Evolutionary conservation across 805 yeast species (phyloP), one percentile per base, ranked within the genome.

Genomic region (Wickerhamiella cacticola): DNA sequence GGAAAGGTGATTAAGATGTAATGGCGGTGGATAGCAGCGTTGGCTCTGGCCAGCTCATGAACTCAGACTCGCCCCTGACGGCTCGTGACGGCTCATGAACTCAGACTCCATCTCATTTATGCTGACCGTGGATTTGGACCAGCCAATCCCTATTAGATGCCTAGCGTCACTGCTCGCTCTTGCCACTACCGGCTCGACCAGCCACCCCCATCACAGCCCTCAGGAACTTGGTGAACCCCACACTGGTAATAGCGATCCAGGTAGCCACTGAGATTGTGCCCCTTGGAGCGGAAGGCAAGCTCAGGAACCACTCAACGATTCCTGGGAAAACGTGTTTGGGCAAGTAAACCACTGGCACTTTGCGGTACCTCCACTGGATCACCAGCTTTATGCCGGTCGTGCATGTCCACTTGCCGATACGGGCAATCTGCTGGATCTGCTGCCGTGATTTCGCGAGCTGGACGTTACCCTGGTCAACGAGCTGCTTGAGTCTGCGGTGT

Each of bases 191-290:
- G n/a, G n/a, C n/a, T n/a, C n/a, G n/a, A n/a, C n/a, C n/a, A n/a
- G n/a, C n/a, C n/a, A n/a, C n/a, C n/a, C n/a, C n/a, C n/a, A n/a
- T n/a, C n/a, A n/a, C n/a, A n/a, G n/a, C n/a, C n/a, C n/a, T n/a
- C n/a, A n/a, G n/a, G n/a, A n/a, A n/a, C 16, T 31, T 38, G 18
- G 24, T n/a, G 16, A 29, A 41, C 4, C 35, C 35, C 3, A 25
- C 19, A 8, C 41, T 22, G 25, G 40, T 39, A 35, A 50, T 41
- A 15, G 42, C 16, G 62, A 74, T 68, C 83, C 81, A 77, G 4
- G 70, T 64, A 5, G 75, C 68, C 40, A 76, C 70, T 1, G 85
- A 82, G 16, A 81, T 68, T 0, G 81, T 72, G 10, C 86, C 85
- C 16, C 64, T 59, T 1, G 74, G 72, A n/a, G 80, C 72, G 45